These are phyloP conservation scores for Penicillium occitanis DNA, from an alignment of 2,329 filamentous ascomycete species.

Conservation along the genomic window DNA sequence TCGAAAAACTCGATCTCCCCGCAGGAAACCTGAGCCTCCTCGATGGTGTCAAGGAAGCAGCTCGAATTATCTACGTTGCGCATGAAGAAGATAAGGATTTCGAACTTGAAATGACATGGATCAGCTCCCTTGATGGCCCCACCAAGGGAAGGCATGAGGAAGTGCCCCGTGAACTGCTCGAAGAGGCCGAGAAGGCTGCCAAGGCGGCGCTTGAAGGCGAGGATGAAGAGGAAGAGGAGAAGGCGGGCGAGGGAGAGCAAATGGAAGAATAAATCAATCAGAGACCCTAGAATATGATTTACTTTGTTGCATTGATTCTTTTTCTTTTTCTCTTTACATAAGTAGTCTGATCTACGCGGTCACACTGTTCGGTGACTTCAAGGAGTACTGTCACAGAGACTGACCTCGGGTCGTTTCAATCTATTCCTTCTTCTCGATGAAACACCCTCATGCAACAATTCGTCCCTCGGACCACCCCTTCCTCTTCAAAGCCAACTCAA, in stretches of 20 bases:
- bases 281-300: slow-evolving; percentile 22
- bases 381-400: background rate
- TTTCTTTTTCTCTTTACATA: background rate
- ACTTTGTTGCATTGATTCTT: slow-evolving; percentile 19
- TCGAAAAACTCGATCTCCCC: slow-evolving; percentile 92
- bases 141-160: slow-evolving; percentile 92
- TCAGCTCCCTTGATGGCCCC: slow-evolving; percentile 78
- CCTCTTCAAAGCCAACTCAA: slow-evolving; percentile 89
- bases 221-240: slow-evolving; percentile 70
- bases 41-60: slow-evolving; percentile 93
- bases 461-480: slow-evolving; percentile 76
- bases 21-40: slow-evolving; percentile 73
- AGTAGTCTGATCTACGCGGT: background rate
- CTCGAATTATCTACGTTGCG: slow-evolving; percentile 93
- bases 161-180: slow-evolving; percentile 83
- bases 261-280: slow-evolving; percentile 73
- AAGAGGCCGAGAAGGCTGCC: slow-evolving; percentile 89
- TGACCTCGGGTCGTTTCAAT: background rate
- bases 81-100: slow-evolving; percentile 99
- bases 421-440: background rate
- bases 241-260: slow-evolving; percentile 64
- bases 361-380: background rate
- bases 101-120: slow-evolving; percentile 99
- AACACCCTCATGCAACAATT: slow-evolving; percentile 33
- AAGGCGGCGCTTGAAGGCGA: slow-evolving; percentile 87